Percentiles rank a stretch among this genome's conserved stretches.
These are phyloP conservation scores for Coccomyxa sp. DNA, from an alignment of 139 green algal genomes.

Conservation along the genomic window DNA sequence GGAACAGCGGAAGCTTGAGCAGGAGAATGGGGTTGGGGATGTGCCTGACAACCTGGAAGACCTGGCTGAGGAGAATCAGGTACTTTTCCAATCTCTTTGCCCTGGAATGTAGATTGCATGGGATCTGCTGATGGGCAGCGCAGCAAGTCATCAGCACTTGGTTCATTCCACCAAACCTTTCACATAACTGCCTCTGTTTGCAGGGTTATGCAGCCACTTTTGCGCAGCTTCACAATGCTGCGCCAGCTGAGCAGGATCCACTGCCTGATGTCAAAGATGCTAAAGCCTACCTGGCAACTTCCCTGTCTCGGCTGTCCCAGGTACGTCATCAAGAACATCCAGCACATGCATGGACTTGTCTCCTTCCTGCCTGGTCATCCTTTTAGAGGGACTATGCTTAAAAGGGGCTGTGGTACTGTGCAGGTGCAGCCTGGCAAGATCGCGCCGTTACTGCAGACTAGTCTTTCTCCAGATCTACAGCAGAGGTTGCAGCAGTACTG, in stretches of 20 bases:
- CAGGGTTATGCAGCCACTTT: conserved; percentile 70
- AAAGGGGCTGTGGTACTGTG: neutral
- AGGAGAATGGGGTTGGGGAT: neutral
- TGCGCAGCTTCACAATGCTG: conserved; percentile 77
- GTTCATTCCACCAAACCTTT: no score
- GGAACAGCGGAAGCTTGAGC: conserved; percentile 12
- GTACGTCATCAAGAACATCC: neutral
- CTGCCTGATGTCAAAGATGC: conserved; percentile 40
- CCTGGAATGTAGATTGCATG: no score
- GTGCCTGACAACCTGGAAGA: conserved; percentile 22
- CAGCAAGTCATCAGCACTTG: no score
- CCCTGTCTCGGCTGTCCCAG: conserved; percentile 19
- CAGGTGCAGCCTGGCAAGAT: conserved; percentile 26
- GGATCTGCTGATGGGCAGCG: no score
- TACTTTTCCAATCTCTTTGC: no score
- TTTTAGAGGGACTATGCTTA: neutral
- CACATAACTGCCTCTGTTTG: neutral
- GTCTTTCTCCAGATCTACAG: conserved; percentile 30
- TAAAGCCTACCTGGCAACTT: conserved; percentile 33
- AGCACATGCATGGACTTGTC: neutral
- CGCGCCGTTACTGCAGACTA: conserved; percentile 10
- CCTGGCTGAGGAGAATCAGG: conserved; percentile 21
- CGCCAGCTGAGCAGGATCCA: conserved; percentile 29
- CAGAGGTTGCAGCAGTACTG: conserved; percentile 27
- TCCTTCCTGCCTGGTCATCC: neutral